Conservation (phyloP, 2,329 filamentous ascomycete genomes). For the Aspergillus vadensis region DNA sequence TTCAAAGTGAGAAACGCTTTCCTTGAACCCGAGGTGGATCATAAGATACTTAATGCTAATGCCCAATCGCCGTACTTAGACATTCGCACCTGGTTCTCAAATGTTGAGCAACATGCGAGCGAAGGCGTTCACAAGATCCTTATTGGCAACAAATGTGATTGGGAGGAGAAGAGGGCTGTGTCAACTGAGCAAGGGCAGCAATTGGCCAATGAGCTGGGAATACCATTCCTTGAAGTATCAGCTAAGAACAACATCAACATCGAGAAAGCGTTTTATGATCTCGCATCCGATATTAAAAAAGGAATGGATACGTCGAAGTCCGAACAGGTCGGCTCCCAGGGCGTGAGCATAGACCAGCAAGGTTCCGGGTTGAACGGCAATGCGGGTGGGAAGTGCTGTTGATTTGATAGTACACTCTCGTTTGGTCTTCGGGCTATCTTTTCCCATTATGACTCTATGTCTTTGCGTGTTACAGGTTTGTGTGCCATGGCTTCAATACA, state of each 20-base stretch:
- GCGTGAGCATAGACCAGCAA: slow-evolving; percentile 69
- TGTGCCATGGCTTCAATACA: slow-evolving; percentile 1
- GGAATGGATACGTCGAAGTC: slow-evolving; percentile 88
- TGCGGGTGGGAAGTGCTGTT: slow-evolving; percentile 75
- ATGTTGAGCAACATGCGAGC: slow-evolving; percentile 96
- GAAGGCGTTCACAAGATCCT: slow-evolving; percentile 99
- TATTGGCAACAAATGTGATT: slow-evolving; percentile 99
- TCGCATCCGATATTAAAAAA: slow-evolving; percentile 98
- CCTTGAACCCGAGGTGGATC: not conserved
- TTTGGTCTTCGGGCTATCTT: slow-evolving; percentile 17
- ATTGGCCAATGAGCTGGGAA: slow-evolving; percentile 91
- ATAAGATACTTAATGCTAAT: slow-evolving; percentile 13
- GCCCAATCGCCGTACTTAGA: slow-evolving; percentile 57
- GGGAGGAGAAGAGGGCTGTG: slow-evolving; percentile 97
- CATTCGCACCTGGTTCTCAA: slow-evolving; percentile 99
- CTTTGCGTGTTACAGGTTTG: not conserved
- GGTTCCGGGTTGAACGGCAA: slow-evolving; percentile 54
- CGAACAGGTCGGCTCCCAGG: slow-evolving; percentile 61
- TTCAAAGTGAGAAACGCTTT: slow-evolving; percentile 71
- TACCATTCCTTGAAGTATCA: slow-evolving; percentile 97
- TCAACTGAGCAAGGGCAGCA: slow-evolving; percentile 91
- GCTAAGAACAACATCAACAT: slow-evolving; percentile 99
- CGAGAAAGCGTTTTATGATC: slow-evolving; percentile 95
- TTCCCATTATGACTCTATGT: slow-evolving; percentile 7
- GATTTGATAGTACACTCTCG: slow-evolving; percentile 32